Evolutionary conservation across 2,329 filamentous ascomycete species (phyloP), one percentile per base, ranked within the genome.

Genomic region (Coniochaeta sp.): DNA sequence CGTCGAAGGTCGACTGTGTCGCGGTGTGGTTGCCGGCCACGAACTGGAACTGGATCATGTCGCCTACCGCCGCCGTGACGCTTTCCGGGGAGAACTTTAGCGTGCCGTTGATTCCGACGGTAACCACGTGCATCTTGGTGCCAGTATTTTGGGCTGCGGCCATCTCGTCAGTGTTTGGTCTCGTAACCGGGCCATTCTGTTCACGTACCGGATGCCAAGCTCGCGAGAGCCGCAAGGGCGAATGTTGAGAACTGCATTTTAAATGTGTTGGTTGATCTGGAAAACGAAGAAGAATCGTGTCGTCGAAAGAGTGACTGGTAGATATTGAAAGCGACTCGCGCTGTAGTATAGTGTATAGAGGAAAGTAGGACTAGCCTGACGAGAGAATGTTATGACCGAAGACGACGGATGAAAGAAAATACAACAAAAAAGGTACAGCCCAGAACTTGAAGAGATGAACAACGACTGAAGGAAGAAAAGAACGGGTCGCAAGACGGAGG

Each of bases 11-110:
- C 55, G 89, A 90, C 77, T 92, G 89, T 17, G 87, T 89, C 61
- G 92, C 85, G 57, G 89, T 92, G 81, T 93, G 90, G 79, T 93
- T 93, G 66, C 80, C 81, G 9, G 77, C 78, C 63, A 79, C 77
- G 77, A 88, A 89, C 72, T 88, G 84, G 78, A 88, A 89, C 74
- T 87, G 83, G 14, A 89, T 79, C 75, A 85, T 81, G 66, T 82
- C 79, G 64, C 90, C 89, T 2, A 78, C 74, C n/a, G 75, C 71
- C 34, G 86, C 89, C 63, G 77, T 79, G 70, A 93, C 72, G 68
- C 81, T 86, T 66, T 88, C 79, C 44, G 90, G 90, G 63, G 76
- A 84, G 79, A 86, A 93, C 62, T 76, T 80, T 60, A 89, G 75
- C 55, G 76, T 77, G 66, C 80, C 77, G 69, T 82, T 83, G 63